A percentile compares a stretch with the other conserved stretches of the same genome.
phyloP scores from a whole-genome alignment of 2,329 filamentous ascomycete genomes.

The Venturia oleaginea region DNA sequence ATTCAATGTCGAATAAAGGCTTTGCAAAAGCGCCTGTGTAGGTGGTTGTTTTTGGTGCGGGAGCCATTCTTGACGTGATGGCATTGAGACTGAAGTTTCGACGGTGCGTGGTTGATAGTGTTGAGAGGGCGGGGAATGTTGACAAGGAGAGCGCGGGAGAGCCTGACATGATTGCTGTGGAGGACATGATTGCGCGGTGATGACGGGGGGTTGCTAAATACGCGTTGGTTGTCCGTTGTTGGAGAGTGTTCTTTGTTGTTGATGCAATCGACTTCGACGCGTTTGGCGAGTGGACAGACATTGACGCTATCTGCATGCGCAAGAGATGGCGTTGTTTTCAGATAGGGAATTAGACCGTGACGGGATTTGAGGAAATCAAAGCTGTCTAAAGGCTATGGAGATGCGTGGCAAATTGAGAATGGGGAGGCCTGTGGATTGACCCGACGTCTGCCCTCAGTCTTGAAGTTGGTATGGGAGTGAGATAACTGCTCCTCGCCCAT shows the following conservation, averaged over 20 bases:
- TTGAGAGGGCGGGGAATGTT: not conserved
- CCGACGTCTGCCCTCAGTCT: not conserved
- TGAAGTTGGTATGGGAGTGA: too few species aligned
- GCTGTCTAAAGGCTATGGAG: not conserved
- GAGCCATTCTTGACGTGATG: not conserved
- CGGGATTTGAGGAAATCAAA: not conserved
- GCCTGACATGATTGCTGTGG: not conserved
- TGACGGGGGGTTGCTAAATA: not conserved
- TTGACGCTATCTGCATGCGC: not conserved
- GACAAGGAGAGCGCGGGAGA: not conserved
- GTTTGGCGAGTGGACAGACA: not conserved
- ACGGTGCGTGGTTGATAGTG: not conserved
- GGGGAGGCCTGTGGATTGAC: not conserved
- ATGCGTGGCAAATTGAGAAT: not conserved
- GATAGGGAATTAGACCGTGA: not conserved
- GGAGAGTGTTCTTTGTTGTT: not conserved
- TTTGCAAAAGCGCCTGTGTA: not conserved
- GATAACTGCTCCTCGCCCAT: too few species aligned
- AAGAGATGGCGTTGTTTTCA: not conserved
- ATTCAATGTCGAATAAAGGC: not conserved
- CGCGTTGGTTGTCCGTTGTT: not conserved
- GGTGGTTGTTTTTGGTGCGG: not conserved
- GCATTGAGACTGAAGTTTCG: slow-evolving; percentile 6
- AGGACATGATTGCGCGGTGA: not conserved
- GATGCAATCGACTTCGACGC: not conserved